These are phyloP conservation scores for Fraxinus latifolia DNA, from an alignment of 305 asterid species.

Conservation along the genomic window DNA sequence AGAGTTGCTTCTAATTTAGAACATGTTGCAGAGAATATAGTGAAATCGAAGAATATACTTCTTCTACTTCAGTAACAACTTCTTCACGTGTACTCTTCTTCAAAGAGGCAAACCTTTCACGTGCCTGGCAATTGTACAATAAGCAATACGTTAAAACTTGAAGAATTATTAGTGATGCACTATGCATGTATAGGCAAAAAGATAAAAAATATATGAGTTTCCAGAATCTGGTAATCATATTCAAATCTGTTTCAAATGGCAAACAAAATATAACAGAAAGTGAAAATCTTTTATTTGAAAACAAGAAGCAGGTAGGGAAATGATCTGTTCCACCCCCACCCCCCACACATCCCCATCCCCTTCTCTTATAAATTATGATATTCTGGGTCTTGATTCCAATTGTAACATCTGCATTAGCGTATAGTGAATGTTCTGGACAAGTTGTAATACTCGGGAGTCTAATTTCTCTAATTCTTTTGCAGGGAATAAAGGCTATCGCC, in stretches of 20 bases:
- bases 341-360: background rate
- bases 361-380: background rate
- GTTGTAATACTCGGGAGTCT: background rate
- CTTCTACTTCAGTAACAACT: slow-evolving; percentile 87
- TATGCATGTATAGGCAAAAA: background rate
- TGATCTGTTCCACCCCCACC: background rate
- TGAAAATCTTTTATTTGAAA: background rate
- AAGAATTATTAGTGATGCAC: slow-evolving; percentile 1
- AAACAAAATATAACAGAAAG: background rate
- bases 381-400: background rate
- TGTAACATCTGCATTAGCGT: background rate
- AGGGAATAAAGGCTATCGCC: background rate
- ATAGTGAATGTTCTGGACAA: background rate
- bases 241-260: background rate
- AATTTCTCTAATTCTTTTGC: background rate
- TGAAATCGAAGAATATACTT: slow-evolving; percentile 43
- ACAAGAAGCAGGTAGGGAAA: background rate
- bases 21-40: background rate
- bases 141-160: slow-evolving; percentile 20
- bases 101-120: slow-evolving; percentile 79
- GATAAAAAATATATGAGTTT: background rate
- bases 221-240: background rate
- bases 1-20: background rate
- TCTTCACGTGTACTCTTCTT: slow-evolving; percentile 89
- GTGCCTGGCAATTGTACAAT: slow-evolving; percentile 54